Conservation (phyloP, 1,284 basidiomycete species). For the Melampsora americana region DNA sequence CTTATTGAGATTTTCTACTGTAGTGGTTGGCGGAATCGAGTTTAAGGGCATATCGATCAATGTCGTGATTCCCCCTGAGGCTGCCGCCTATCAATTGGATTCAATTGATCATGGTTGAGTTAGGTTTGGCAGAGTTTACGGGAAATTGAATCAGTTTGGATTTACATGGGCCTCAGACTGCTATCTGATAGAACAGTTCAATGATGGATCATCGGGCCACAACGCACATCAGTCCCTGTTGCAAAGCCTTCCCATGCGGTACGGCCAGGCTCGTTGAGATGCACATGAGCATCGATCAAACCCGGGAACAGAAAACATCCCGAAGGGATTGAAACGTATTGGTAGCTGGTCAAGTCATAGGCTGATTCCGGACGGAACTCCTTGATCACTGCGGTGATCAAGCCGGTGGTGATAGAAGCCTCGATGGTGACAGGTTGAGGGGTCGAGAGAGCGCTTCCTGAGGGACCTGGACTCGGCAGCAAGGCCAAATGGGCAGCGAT, state of each 20-base stretch:
- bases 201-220: neutral
- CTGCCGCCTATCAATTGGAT: slow-evolving; percentile 63
- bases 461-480: neutral
- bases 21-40: slow-evolving; percentile 88
- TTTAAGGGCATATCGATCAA: slow-evolving; percentile 94
- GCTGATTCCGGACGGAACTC: slow-evolving; percentile 42
- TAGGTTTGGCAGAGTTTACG: neutral
- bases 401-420: slow-evolving; percentile 64
- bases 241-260: slow-evolving; percentile 91
- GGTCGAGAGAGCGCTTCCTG: slow-evolving; percentile 4
- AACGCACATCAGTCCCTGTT: slow-evolving; percentile 65
- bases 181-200: neutral
- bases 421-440: slow-evolving; percentile 70
- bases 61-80: slow-evolving; percentile 83
- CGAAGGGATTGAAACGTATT: neutral
- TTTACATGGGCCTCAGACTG: neutral
- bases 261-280: slow-evolving; percentile 86
- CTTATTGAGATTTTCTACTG: slow-evolving; percentile 66
- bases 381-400: slow-evolving; percentile 62
- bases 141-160: neutral
- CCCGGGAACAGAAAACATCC: slow-evolving; percentile 26
- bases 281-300: slow-evolving; percentile 65
- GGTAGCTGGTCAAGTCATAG: slow-evolving; percentile 33
- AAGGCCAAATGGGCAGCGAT: neutral
- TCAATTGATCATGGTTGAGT: neutral